Evolutionary conservation across 1,139 yeast species (phyloP).

Genomic region (Blastobotrys persicus): DNA sequence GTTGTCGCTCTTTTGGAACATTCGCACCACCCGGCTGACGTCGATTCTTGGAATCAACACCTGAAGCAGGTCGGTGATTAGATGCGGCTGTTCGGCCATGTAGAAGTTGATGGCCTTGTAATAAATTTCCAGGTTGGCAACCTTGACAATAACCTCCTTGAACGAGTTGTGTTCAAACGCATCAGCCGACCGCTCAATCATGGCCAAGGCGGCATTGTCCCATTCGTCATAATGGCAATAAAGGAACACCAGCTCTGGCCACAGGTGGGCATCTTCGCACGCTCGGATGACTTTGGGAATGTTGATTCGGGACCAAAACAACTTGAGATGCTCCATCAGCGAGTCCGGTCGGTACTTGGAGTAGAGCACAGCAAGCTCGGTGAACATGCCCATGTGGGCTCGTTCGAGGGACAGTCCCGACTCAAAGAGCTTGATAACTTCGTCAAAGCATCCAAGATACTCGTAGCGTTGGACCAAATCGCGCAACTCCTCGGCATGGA

Average conservation of each 20-base stretch:
- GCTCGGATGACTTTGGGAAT: slow-evolving; percentile 97
- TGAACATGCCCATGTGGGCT: slow-evolving; percentile 99
- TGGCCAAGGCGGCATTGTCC: slow-evolving; percentile 98
- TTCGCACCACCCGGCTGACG: slow-evolving; percentile 90
- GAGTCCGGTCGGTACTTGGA: slow-evolving; percentile 87
- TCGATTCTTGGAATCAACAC: slow-evolving; percentile 90
- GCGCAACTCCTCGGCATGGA: slow-evolving; percentile 95
- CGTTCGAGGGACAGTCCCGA: slow-evolving; percentile 96
- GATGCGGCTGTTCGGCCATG: slow-evolving; percentile 86
- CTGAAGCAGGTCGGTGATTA: slow-evolving; percentile 79
- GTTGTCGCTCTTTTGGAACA: slow-evolving; percentile 93
- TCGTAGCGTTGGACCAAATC: slow-evolving; percentile 88
- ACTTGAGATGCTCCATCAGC: slow-evolving; percentile 93
- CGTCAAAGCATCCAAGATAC: slow-evolving; percentile 85
- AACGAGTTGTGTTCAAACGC: slow-evolving; percentile 93
- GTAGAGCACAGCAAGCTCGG: slow-evolving; percentile 89
- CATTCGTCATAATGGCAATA: slow-evolving; percentile 98
- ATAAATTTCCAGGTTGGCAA: slow-evolving; percentile 92
- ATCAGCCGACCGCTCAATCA: slow-evolving; percentile 92
- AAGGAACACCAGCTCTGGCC: slow-evolving; percentile 94
- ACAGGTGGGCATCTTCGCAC: slow-evolving; percentile 88
- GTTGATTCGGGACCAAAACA: slow-evolving; percentile 97
- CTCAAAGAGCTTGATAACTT: slow-evolving; percentile 87
- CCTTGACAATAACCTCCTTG: slow-evolving; percentile 93
- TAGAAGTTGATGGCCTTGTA: slow-evolving; percentile 96